A percentile compares a stretch with the other conserved stretches of the same genome.
These are phyloP conservation scores for Starmera quercuum DNA, from an alignment of 805 yeast species.

Conservation along the genomic window DNA sequence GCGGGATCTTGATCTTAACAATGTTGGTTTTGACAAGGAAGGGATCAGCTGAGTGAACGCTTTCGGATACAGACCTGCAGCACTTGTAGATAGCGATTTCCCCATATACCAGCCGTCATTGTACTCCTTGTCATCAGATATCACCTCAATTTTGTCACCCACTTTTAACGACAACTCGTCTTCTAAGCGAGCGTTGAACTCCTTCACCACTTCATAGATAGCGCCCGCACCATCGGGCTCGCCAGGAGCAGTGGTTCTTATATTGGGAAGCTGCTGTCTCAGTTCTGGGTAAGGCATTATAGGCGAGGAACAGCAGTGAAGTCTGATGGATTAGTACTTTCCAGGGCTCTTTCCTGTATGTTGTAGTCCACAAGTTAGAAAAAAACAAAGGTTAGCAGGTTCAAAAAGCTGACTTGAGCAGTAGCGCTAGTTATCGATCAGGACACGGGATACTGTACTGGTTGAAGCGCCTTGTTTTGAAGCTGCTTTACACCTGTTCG, in stretches of 20 bases:
- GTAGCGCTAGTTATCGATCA: too few relatives aligned
- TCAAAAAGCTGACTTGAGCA: too few relatives aligned
- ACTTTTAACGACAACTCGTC: conserved; percentile 78
- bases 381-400: too few relatives aligned
- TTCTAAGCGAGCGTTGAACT: conserved; percentile 77
- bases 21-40: conserved; percentile 29
- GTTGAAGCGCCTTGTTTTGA: too few relatives aligned
- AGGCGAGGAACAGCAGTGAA: too few relatives aligned
- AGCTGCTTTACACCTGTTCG: too few relatives aligned
- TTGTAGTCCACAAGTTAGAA: too few relatives aligned
- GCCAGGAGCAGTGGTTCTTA: conserved; percentile 10
- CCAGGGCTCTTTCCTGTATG: too few relatives aligned
- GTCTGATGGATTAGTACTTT: background rate
- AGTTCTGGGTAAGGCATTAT: conserved; percentile 2
- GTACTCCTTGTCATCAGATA: conserved; percentile 88
- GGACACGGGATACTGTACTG: too few relatives aligned
- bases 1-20: conserved; percentile 56
- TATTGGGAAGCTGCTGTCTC: conserved; percentile 6
- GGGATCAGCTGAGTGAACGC: conserved; percentile 63
- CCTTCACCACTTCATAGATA: conserved; percentile 63
- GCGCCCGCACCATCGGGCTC: conserved; percentile 22
- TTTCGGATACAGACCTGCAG: conserved; percentile 87
- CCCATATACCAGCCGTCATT: conserved; percentile 98
- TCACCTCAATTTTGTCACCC: conserved; percentile 83
- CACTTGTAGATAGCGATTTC: conserved; percentile 58